Evolutionary conservation across 2,329 filamentous ascomycete species (phyloP).

Genomic region (Magnaporthiopsis rhizophila): DNA sequence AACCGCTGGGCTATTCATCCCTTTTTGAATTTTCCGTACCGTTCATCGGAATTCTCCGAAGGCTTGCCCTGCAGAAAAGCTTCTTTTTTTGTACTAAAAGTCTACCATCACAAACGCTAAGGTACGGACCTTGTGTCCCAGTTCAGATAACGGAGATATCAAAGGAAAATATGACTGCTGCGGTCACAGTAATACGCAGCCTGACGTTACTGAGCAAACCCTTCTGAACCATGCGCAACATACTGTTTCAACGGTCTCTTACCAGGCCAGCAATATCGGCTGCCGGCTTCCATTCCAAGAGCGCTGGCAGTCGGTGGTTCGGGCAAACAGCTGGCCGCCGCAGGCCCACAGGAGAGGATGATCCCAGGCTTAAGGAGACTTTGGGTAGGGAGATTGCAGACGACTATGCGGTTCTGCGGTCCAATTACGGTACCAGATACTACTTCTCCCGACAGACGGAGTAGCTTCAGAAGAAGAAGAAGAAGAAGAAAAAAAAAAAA

Average conservation of each 20-base stretch:
- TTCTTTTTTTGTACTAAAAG: too few species aligned
- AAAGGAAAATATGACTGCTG: background rate
- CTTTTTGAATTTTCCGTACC: too few species aligned
- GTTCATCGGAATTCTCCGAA: too few species aligned
- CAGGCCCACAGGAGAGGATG: slow-evolving; percentile 14
- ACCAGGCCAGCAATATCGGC: background rate
- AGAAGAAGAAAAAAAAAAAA: background rate
- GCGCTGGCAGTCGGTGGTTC: background rate
- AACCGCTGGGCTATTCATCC: too few species aligned
- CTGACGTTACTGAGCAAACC: background rate
- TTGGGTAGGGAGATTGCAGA: slow-evolving; percentile 34
- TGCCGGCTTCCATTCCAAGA: background rate
- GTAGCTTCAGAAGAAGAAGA: too few species aligned
- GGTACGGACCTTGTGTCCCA: too few species aligned
- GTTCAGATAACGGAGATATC: too few species aligned
- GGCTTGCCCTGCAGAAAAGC: too few species aligned
- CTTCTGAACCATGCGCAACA: background rate
- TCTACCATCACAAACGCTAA: too few species aligned
- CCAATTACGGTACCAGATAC: slow-evolving; percentile 32
- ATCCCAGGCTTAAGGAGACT: slow-evolving; percentile 30
- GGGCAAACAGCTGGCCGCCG: background rate
- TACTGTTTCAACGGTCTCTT: background rate
- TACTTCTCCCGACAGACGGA: background rate
- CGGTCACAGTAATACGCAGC: background rate
- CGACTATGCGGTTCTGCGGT: slow-evolving; percentile 36